Percentiles rank a stretch among this genome's conserved stretches.
phyloP scores from a whole-genome alignment of 257 asterid genomes.

The Solanum tarapatanum region DNA sequence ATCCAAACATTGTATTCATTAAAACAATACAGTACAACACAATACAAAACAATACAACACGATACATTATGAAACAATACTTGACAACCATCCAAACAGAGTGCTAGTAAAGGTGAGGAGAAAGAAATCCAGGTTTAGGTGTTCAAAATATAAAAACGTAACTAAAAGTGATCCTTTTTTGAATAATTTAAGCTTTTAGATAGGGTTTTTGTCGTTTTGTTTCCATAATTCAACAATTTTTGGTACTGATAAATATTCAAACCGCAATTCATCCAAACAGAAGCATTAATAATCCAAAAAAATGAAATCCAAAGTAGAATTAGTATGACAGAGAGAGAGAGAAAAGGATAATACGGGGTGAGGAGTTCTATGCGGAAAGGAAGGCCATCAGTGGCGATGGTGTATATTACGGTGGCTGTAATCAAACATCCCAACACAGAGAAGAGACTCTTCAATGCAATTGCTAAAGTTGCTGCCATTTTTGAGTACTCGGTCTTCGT shows the following conservation, averaged over 20 bases:
- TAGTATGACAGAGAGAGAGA: background rate
- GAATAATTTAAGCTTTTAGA: background rate
- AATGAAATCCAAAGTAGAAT: background rate
- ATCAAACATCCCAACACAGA: conserved; percentile 36
- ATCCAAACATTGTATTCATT: background rate
- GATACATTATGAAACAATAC: background rate
- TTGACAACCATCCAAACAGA: background rate
- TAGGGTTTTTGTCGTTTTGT: background rate
- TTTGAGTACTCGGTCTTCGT: background rate
- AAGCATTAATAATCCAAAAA: background rate
- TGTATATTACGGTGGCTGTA: conserved; percentile 48
- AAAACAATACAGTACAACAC: background rate
- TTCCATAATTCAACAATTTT: background rate
- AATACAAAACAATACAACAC: no score
- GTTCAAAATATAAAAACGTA: background rate
- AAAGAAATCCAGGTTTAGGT: background rate
- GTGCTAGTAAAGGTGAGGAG: background rate
- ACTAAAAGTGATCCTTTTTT: background rate
- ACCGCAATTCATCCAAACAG: background rate
- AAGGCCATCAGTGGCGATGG: conserved; percentile 52
- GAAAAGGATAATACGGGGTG: conserved; percentile 46
- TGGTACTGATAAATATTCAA: background rate
- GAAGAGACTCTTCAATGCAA: conserved; percentile 42
- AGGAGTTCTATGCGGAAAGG: conserved; percentile 70
- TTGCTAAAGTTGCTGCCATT: conserved; percentile 39